phyloP scores from a whole-genome alignment of 2,329 filamentous ascomycete species.

The Helminthosporium solani region DNA sequence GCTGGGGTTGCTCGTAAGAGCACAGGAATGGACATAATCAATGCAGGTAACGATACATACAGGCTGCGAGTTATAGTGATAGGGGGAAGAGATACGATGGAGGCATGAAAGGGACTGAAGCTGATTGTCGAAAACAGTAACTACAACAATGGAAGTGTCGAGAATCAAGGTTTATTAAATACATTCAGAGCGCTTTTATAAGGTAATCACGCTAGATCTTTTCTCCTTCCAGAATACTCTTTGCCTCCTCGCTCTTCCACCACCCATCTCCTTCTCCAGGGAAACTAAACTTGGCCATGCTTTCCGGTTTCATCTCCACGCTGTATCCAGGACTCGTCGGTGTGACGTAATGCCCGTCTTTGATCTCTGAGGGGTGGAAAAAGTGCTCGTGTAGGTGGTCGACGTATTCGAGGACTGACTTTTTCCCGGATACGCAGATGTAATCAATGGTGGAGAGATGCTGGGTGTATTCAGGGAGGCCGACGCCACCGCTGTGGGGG shows the following conservation, averaged over 20 bases:
- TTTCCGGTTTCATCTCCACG: conserved; percentile 88
- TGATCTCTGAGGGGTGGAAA: conserved; percentile 74
- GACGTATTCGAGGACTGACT: conserved; percentile 84
- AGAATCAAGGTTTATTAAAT: too few species aligned
- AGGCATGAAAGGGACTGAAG: too few species aligned
- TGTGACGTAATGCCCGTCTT: conserved; percentile 85
- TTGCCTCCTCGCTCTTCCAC: conserved; percentile 83
- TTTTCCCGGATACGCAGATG: conserved; percentile 78
- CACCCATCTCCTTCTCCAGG: conserved; percentile 79
- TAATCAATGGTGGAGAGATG: conserved; percentile 93
- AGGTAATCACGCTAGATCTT: conserved; percentile 36
- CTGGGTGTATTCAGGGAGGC: conserved; percentile 90
- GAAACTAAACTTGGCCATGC: conserved; percentile 77
- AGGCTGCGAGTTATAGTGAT: too few species aligned
- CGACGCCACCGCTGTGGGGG: conserved; percentile 85
- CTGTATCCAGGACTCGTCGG: conserved; percentile 82
- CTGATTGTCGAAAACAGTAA: too few species aligned
- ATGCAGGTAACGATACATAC: too few species aligned
- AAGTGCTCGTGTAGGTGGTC: conserved; percentile 95
- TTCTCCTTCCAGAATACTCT: conserved; percentile 64
- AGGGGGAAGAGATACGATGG: too few species aligned
- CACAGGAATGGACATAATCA: too few species aligned
- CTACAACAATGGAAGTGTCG: too few species aligned
- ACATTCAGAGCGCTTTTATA: too few species aligned
- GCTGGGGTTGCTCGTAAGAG: too few species aligned